These are phyloP conservation scores for Diaporthe capsici DNA, from an alignment of 2,329 filamentous ascomycete species.

Conservation along the genomic window DNA sequence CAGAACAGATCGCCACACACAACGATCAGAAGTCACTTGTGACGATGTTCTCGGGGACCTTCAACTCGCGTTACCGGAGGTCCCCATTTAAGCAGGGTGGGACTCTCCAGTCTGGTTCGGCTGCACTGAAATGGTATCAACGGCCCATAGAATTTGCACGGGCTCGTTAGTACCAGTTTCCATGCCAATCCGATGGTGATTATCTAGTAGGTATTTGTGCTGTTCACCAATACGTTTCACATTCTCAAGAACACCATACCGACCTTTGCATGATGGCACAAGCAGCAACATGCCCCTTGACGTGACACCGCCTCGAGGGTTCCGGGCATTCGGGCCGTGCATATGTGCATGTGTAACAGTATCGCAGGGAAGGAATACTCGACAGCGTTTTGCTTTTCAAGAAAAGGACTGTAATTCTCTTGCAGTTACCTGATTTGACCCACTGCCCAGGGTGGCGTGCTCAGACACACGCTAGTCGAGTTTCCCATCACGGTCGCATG, in stretches of 20 bases:
- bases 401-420: too few relatives aligned
- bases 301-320: background rate
- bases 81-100: background rate
- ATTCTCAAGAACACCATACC: background rate
- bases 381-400: background rate
- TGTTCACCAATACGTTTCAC: too few relatives aligned
- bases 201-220: background rate
- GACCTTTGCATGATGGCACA: background rate
- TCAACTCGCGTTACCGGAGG: background rate
- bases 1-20: background rate
- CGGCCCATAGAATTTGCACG: background rate
- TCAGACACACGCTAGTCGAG: background rate
- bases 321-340: conserved; percentile 27
- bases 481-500: conserved; percentile 7
- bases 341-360: background rate
- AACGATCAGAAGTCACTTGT: background rate
- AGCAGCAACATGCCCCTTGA: background rate
- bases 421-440: background rate
- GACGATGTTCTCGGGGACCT: background rate
- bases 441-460: background rate
- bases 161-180: background rate
- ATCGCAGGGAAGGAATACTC: background rate
- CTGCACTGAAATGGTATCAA: background rate
- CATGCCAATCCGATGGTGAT: background rate
- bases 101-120: background rate